Percentiles rank a stretch among this genome's conserved stretches.
Evolutionary conservation across 2,329 filamentous ascomycete genomes (phyloP).

Genomic region (Fusarium decemcellulare): DNA sequence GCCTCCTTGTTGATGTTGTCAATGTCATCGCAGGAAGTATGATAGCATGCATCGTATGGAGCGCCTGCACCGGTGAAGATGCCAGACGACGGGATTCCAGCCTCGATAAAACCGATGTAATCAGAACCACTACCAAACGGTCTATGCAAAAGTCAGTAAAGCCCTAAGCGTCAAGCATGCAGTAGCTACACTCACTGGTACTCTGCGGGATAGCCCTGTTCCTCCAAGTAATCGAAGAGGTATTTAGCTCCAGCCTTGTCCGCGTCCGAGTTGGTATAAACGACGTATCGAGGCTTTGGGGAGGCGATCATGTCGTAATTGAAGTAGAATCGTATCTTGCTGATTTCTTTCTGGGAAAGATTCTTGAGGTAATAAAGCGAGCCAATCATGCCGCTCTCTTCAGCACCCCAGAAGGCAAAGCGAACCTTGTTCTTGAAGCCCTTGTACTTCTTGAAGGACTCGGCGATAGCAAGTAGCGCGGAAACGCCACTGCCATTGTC

Average conservation of each 20-base stretch:
- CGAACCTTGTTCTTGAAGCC: constrained; percentile 57
- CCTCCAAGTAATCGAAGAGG: constrained; percentile 50
- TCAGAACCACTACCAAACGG: constrained; percentile 55
- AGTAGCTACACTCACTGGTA: constrained; percentile 7
- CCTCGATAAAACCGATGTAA: constrained; percentile 56
- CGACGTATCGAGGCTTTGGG: constrained; percentile 53
- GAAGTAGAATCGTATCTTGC: constrained; percentile 75
- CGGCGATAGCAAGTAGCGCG: constrained; percentile 53
- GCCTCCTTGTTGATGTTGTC: constrained; percentile 57
- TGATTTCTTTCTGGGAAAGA: constrained; percentile 53
- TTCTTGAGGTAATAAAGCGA: constrained; percentile 53
- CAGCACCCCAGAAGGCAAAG: constrained; percentile 58
- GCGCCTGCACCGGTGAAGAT: constrained; percentile 56
- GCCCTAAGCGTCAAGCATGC: no score
- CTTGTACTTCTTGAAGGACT: constrained; percentile 51
- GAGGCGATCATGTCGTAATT: constrained; percentile 79
- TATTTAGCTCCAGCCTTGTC: constrained; percentile 52
- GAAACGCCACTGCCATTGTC: constrained; percentile 57
- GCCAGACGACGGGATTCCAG: constrained; percentile 55
- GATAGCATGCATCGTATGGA: constrained; percentile 53
- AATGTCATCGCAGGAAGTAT: constrained; percentile 56
- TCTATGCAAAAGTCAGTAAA: constrained; percentile 25
- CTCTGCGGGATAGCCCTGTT: constrained; percentile 49
- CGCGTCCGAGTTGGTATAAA: constrained; percentile 57
- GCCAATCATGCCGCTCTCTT: constrained; percentile 59